Evolutionary conservation across 1,139 yeast species (phyloP), one percentile per base, ranked within the genome.

Genomic region (Yamadazyma membranifaciens): DNA sequence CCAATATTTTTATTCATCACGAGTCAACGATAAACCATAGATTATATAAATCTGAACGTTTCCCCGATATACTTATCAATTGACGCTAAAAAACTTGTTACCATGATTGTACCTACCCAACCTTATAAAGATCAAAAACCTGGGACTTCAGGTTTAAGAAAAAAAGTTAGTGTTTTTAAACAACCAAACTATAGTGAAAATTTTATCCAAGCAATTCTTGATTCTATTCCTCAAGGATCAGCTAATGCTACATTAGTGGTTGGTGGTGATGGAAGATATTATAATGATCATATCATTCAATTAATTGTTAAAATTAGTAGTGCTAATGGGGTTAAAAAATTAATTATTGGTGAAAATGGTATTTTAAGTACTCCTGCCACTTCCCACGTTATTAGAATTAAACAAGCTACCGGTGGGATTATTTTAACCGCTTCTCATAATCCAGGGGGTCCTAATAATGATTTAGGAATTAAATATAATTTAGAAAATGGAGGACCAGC

Each of bases 401-500:
- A 70, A 51, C 61, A 73, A 42, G 87, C 88, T 47, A 91, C 97
- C 7, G 98, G 98, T 47, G 98, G 98, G 46, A 89, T 92, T 63
- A 88, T 94, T 49, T 74, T 92, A 57, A 92, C 98, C 15, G 98
- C 98, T 3, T 86, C 96, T 28, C 98, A 92, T 66, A 92, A 92
- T 65, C 98, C 98, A n/a, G 98, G 98, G 61, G 98, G 98, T 6
- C 97, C 97, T 45, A 67, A 75, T 29, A 81, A 87, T 48, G 98
- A 92, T 60, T 78, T 91, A 63, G 98, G 98, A 44, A 92, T 92
- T 71, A 92, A 92, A 71, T 92, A 92, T 73, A 92, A 92, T 65
- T 73, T 94, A 64, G 80, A 87, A 48, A 91, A 92, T 58, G 98
- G 98, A 49, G 98, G 97, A 2, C 98, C 98, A 31, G 98, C 98